phyloP scores from a whole-genome alignment of 768 basidiomycete genomes.

The Lactifluus pinguis region DNA sequence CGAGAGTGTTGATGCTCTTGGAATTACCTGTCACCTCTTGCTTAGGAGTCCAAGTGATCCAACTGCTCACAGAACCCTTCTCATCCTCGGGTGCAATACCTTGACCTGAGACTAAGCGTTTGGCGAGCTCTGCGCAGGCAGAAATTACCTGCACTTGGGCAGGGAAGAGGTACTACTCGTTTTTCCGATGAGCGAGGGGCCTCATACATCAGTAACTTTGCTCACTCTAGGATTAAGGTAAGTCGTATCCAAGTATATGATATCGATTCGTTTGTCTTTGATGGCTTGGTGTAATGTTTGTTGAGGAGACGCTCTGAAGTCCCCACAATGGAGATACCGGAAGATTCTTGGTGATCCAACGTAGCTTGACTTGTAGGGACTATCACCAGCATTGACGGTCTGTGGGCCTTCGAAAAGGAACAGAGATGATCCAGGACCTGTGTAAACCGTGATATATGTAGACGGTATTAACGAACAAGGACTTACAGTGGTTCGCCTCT shows the following conservation, averaged over 20 bases:
- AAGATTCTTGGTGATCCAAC: conserved; percentile 65
- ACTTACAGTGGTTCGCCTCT: conserved; percentile 90
- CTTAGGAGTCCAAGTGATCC: conserved; percentile 33
- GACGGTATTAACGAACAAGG: background rate
- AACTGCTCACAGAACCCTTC: conserved; percentile 39
- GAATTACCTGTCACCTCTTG: conserved; percentile 30
- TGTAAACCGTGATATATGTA: background rate
- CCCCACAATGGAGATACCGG: conserved; percentile 93
- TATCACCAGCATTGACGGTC: conserved; percentile 84
- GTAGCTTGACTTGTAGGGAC: conserved; percentile 56
- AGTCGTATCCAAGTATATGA: conserved; percentile 92
- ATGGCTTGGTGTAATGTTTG: conserved; percentile 82
- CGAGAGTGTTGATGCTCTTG: conserved; percentile 36
- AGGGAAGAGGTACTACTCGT: conserved; percentile 79
- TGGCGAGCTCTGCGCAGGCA: conserved; percentile 82
- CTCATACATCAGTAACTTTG: background rate
- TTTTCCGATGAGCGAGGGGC: background rate
- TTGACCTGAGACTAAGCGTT: conserved; percentile 40
- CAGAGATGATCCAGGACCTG: conserved; percentile 80
- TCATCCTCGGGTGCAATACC: conserved; percentile 23
- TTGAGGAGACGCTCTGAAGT: conserved; percentile 81
- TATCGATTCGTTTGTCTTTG: conserved; percentile 72
- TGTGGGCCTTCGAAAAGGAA: conserved; percentile 92
- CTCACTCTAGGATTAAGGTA: conserved; percentile 78
- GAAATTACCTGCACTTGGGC: conserved; percentile 91